Evolutionary conservation across 2,329 filamentous ascomycete genomes (phyloP), one percentile per base, ranked within the genome.

Genomic region (Graphiopsis chlorocephala): DNA sequence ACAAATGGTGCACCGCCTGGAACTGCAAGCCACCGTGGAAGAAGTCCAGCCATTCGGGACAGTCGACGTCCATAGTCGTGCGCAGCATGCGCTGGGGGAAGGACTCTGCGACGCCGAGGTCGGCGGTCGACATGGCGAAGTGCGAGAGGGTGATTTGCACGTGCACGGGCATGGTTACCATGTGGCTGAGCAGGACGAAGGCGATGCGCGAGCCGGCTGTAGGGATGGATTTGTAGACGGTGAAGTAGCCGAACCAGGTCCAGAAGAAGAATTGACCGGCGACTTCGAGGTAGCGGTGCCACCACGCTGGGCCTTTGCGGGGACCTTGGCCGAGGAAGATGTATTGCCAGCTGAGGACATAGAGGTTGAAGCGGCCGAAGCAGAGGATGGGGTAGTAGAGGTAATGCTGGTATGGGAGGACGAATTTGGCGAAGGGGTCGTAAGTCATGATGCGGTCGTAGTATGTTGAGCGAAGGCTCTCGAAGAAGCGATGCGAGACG

Each of bases 1-100:
- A 91, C 12, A 91, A 76, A 69, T 91, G 88, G 75, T 91, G 88
- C 2, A 90, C 84, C 7, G 85, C 88, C 76, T 91, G 89, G 77
- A 91, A 91, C 76, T 91, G 89, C 29, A 91, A 79, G 1, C 89
- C 89, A 57, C 89, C 89, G 74, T 91, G 88, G 72, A 90, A 82
- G 70, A 87, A 91, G 74, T 91, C 89, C 28, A 91, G 78, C 89
- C 88, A 91, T 26, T 82, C 78, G 0, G 89, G 89, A 75, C 88
- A 91, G 70, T 90, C 87, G 56, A 91, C 85, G 71, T 91, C 89
- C 88, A 91, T 90, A 28, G 88, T 90, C 3, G 88, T 91, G 52
- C 88, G 83, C 42, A 91, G 78, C 82, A 89, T 88, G 71, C 86
- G 86, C 78, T 90, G 87, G 0, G 88, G 81, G 72, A 90, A 91